phyloP scores from a whole-genome alignment of 2,329 filamentous ascomycete species.

The Exophiala dermatitidis region DNA sequence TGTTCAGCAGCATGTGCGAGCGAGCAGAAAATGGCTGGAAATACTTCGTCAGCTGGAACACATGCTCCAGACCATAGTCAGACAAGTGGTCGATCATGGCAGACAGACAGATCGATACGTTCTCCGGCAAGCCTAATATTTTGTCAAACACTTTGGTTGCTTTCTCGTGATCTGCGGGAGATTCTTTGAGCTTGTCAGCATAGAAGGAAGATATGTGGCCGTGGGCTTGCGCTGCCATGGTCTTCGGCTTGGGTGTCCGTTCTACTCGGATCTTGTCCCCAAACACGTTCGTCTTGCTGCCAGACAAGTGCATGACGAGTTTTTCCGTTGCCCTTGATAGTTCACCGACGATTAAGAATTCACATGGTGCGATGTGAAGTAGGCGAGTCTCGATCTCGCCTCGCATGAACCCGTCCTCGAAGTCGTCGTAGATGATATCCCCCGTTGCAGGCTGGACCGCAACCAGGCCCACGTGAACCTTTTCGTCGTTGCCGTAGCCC shows the following conservation, averaged over 20 bases:
- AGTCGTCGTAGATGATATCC: slow-evolving; percentile 90
- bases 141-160: slow-evolving; percentile 69
- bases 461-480: slow-evolving; percentile 81
- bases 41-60: slow-evolving; percentile 93
- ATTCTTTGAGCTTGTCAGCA: slow-evolving; percentile 68
- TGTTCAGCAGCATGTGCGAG: slow-evolving; percentile 92
- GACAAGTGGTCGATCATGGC: slow-evolving; percentile 91
- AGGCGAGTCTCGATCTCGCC: slow-evolving; percentile 93
- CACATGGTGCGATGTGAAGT: slow-evolving; percentile 89
- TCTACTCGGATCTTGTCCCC: slow-evolving; percentile 86
- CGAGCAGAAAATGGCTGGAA: slow-evolving; percentile 92
- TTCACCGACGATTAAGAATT: slow-evolving; percentile 86
- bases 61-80: slow-evolving; percentile 88
- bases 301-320: slow-evolving; percentile 79
- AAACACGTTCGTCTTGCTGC: slow-evolving; percentile 84
- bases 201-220: slow-evolving; percentile 92
- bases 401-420: slow-evolving; percentile 96
- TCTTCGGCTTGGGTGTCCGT: slow-evolving; percentile 65
- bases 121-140: slow-evolving; percentile 74
- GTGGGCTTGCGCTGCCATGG: slow-evolving; percentile 73
- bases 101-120: slow-evolving; percentile 84
- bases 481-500: slow-evolving; percentile 79
- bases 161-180: slow-evolving; percentile 47
- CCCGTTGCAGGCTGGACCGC: slow-evolving; percentile 94
- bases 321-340: slow-evolving; percentile 89